These are phyloP conservation scores for Pseudocercospora cruenta DNA, from an alignment of 2,329 filamentous ascomycete species.

Conservation along the genomic window DNA sequence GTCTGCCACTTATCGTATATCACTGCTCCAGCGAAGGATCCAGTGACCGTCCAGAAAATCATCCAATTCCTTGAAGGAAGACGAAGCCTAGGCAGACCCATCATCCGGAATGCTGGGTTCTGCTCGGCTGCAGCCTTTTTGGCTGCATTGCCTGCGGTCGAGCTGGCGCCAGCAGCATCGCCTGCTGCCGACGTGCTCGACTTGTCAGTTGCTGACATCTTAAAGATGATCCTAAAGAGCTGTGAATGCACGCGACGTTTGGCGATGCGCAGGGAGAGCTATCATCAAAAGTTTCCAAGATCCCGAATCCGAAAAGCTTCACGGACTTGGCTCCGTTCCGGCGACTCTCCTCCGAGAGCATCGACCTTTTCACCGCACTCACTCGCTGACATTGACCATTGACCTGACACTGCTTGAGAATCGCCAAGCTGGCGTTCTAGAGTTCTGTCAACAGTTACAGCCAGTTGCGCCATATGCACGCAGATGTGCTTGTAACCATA, in stretches of 20 bases:
- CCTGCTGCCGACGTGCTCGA: slow-evolving; percentile 25
- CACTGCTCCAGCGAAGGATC: slow-evolving; percentile 76
- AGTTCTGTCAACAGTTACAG: no score
- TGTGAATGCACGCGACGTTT: not conserved
- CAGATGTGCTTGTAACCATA: no score
- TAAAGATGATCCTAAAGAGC: not conserved
- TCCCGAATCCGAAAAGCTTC: not conserved
- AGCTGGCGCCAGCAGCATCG: slow-evolving; percentile 21
- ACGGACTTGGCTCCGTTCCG: not conserved
- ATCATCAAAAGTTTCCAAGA: not conserved
- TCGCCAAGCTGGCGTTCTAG: not conserved
- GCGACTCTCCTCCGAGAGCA: not conserved
- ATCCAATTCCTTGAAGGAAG: slow-evolving; percentile 97
- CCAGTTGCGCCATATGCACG: no score
- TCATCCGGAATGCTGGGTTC: slow-evolving; percentile 76
- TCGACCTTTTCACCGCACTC: not conserved
- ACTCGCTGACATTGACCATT: no score
- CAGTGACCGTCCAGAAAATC: slow-evolving; percentile 84
- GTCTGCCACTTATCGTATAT: slow-evolving; percentile 94
- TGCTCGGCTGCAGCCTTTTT: slow-evolving; percentile 45
- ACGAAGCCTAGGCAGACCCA: slow-evolving; percentile 78
- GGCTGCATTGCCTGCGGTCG: slow-evolving; percentile 15
- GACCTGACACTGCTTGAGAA: not conserved
- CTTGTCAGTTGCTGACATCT: slow-evolving; percentile 20
- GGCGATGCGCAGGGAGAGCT: not conserved